A percentile compares a stretch with the other conserved stretches of the same genome.
Conservation (phyloP, 345 rosid genomes). For the Lepidium didymum region DNA sequence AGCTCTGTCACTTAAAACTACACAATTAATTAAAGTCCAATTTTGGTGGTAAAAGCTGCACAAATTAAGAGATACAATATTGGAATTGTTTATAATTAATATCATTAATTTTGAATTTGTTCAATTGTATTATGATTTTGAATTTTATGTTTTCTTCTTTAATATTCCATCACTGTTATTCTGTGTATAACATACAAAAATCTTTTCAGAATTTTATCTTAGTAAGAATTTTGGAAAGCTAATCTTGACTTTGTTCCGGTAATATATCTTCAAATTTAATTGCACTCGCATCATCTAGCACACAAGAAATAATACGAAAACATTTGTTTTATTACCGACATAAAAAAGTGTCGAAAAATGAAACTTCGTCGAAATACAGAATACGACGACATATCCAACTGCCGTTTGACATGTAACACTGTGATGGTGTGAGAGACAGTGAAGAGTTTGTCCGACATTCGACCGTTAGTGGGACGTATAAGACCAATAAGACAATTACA, state of each 20-base stretch:
- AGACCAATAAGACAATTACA: background rate
- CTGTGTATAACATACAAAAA: too few species aligned
- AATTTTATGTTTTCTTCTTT: too few species aligned
- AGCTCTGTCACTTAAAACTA: too few species aligned
- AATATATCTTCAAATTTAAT: background rate
- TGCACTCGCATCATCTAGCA: background rate
- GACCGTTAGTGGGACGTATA: background rate
- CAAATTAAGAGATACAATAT: too few species aligned
- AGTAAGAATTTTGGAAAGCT: constrained; percentile 8
- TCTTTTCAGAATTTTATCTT: too few species aligned
- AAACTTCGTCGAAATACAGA: constrained; percentile 10
- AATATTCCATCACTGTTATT: too few species aligned
- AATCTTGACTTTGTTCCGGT: background rate
- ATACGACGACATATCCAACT: background rate
- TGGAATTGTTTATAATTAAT: too few species aligned
- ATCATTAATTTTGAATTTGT: too few species aligned
- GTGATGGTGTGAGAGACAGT: background rate
- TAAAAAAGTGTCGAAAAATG: background rate
- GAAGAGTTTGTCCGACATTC: background rate
- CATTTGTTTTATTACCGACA: constrained; percentile 18
- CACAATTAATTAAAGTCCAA: too few species aligned
- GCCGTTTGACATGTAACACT: background rate
- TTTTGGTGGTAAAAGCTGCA: too few species aligned
- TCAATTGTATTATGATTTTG: too few species aligned
- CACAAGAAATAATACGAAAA: background rate